phyloP scores from a whole-genome alignment of 192 early-diverging fungal species.

The Haplosporangium gracile region DNA sequence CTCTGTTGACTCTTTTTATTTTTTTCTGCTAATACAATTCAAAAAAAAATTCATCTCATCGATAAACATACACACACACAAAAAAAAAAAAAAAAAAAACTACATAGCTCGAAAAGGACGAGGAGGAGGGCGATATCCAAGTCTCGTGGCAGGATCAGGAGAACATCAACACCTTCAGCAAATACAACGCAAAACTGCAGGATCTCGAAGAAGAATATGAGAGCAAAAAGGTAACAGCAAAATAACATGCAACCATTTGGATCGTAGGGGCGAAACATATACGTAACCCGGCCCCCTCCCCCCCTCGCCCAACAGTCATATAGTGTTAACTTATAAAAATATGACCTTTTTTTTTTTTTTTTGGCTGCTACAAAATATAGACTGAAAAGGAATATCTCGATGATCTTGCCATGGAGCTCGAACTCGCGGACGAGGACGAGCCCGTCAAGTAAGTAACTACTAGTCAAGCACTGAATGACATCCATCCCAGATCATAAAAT shows the following conservation, averaged over 20 bases:
- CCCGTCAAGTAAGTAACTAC: constrained; percentile 69
- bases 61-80: too few relatives aligned
- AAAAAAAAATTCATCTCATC: background rate
- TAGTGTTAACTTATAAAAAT: background rate
- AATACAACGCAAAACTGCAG: constrained; percentile 83
- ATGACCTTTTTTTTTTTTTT: background rate
- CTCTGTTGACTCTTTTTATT: background rate
- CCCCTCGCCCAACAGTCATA: too few relatives aligned
- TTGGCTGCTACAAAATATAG: constrained; percentile 34
- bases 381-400: constrained; percentile 95
- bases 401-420: constrained; percentile 92
- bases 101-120: constrained; percentile 59
- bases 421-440: constrained; percentile 94
- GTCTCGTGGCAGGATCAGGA: constrained; percentile 98
- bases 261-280: background rate
- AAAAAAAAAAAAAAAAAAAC: too few relatives aligned
- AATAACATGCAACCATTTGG: background rate
- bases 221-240: constrained; percentile 79
- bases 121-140: constrained; percentile 89
- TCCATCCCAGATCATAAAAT: background rate
- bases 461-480: background rate
- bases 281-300: too few relatives aligned
- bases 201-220: constrained; percentile 84
- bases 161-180: constrained; percentile 95
- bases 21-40: background rate